A percentile compares a stretch with the other conserved stretches of the same genome.
Evolutionary conservation across 2,329 filamentous ascomycete species (phyloP).

Genomic region (Pseudogymnoascus sp.): DNA sequence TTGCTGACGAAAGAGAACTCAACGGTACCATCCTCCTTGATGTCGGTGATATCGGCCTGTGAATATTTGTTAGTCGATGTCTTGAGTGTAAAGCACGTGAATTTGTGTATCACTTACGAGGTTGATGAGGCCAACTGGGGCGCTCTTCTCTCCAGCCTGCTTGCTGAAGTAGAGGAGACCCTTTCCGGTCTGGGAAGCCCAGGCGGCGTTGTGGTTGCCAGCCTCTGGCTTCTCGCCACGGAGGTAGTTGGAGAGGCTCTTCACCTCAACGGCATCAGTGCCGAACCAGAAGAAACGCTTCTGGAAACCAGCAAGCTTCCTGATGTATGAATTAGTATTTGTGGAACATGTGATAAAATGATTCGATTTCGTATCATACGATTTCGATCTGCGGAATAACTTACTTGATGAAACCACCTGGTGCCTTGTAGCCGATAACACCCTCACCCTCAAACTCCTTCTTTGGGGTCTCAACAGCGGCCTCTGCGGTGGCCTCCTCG

Average conservation of each 20-base stretch:
- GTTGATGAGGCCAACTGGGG: conserved; percentile 75
- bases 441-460: conserved; percentile 74
- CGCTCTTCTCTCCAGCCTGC: conserved; percentile 73
- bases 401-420: conserved; percentile 76
- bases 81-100: not conserved
- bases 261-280: conserved; percentile 63
- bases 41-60: conserved; percentile 54
- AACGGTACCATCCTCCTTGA: conserved; percentile 66
- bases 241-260: conserved; percentile 70
- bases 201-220: conserved; percentile 74
- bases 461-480: conserved; percentile 39
- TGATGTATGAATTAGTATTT: conserved; percentile 12
- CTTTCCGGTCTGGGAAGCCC: conserved; percentile 91
- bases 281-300: conserved; percentile 94
- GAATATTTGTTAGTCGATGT: conserved; percentile 26
- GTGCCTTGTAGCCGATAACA: conserved; percentile 80
- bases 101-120: conserved; percentile 52
- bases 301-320: conserved; percentile 74
- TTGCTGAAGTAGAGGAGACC: conserved; percentile 81
- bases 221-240: conserved; percentile 80
- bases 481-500: conserved; percentile 30
- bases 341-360: not conserved
- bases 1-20: conserved; percentile 83
- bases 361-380: not conserved
- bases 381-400: conserved; percentile 29